Conservation (phyloP, 768 basidiomycete genomes). For the Serendipita vermifera region DNA sequence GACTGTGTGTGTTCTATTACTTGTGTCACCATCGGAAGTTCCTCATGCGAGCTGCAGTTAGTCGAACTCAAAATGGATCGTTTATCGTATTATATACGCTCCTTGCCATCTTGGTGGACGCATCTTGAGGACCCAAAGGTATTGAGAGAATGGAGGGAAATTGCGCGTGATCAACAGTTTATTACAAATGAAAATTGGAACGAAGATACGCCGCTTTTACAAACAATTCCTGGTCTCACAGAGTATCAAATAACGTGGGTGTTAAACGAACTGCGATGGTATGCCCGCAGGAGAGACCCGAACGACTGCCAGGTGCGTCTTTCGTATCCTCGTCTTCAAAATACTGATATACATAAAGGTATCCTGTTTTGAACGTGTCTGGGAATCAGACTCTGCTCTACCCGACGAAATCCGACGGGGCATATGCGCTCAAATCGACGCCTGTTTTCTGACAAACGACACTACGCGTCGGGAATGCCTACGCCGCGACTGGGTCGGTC, state of each 20-base stretch:
- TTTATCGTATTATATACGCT: conserved; percentile 4
- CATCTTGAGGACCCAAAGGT: background rate
- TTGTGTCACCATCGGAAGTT: background rate
- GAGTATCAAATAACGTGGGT: background rate
- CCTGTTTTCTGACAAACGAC: background rate
- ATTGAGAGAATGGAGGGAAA: background rate
- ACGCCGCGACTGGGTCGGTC: background rate
- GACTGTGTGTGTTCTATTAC: background rate
- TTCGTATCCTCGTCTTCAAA: background rate
- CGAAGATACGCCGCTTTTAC: background rate
- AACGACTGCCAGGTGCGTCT: background rate
- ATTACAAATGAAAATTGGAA: background rate
- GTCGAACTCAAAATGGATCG: background rate
- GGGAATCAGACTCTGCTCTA: background rate
- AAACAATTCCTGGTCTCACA: background rate
- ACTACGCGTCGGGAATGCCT: background rate
- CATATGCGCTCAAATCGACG: background rate
- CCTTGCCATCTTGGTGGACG: background rate
- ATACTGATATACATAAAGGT: background rate
- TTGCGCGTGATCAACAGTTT: background rate
- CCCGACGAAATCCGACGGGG: background rate
- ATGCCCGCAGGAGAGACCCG: background rate
- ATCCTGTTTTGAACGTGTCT: background rate
- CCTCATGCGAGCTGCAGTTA: background rate
- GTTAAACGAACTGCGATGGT: background rate